phyloP scores from a whole-genome alignment of 768 basidiomycete species.

The Lyophyllum semitale region DNA sequence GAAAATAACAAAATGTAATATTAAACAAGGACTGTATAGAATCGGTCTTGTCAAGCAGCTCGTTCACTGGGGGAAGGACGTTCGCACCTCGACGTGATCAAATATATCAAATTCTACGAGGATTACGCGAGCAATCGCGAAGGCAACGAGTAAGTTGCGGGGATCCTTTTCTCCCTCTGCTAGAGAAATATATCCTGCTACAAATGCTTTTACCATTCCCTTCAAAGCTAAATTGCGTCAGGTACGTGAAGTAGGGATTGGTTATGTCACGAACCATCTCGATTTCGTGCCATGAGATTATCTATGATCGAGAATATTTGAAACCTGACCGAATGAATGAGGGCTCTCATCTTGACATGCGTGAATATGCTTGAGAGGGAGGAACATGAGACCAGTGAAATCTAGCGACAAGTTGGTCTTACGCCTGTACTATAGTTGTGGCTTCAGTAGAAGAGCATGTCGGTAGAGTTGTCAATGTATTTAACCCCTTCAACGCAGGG shows the following conservation, averaged over 20 bases:
- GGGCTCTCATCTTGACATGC: conserved; percentile 78
- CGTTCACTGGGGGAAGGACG: not conserved
- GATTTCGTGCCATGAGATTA: conserved; percentile 67
- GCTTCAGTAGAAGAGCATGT: conserved; percentile 69
- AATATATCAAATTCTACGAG: conserved; percentile 86
- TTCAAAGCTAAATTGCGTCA: conserved; percentile 56
- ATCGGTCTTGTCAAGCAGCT: not conserved
- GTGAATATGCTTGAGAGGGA: conserved; percentile 58
- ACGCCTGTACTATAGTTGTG: conserved; percentile 64
- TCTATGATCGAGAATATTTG: conserved; percentile 83
- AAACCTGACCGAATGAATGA: conserved; percentile 83
- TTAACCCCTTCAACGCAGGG: conserved; percentile 77
- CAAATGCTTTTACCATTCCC: conserved; percentile 68
- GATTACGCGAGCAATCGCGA: conserved; percentile 84
- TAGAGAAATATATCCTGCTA: conserved; percentile 74
- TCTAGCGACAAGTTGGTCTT: conserved; percentile 4
- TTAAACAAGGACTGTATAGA: conserved; percentile 81
- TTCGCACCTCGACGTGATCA: conserved; percentile 72
- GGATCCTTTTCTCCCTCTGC: conserved; percentile 98
- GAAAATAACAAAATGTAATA: conserved; percentile 97
- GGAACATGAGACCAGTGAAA: not conserved
- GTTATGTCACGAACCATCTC: conserved; percentile 50
- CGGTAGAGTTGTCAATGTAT: conserved; percentile 61
- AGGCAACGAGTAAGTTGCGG: conserved; percentile 87
- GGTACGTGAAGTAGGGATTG: not conserved